Conservation (phyloP, 257 asterid species). For the Fraxinus quadrangulata region DNA sequence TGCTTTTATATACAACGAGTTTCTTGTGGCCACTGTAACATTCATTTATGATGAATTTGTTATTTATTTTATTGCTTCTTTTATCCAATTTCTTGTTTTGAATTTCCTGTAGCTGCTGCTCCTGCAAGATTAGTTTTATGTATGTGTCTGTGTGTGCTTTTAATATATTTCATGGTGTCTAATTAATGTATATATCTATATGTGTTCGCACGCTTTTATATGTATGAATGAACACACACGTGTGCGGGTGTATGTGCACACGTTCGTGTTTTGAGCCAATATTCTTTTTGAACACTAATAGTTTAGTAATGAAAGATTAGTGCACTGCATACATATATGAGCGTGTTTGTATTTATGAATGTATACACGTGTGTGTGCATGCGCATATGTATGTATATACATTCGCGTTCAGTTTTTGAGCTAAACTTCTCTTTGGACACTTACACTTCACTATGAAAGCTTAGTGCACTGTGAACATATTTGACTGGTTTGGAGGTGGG, state of each 20-base stretch:
- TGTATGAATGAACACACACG: neutral
- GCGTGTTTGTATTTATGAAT: neutral
- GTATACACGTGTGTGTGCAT: neutral
- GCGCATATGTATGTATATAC: neutral
- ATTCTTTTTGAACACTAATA: too few species aligned
- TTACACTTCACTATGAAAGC: neutral
- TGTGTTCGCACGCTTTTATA: neutral
- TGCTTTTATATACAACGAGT: neutral
- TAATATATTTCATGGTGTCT: neutral
- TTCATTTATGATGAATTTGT: too few species aligned
- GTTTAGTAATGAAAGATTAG: too few species aligned
- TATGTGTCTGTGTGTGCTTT: too few species aligned
- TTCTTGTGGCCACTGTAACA: neutral
- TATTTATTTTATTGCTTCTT: neutral
- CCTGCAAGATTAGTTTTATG: neutral
- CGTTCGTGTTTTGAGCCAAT: too few species aligned
- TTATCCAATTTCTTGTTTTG: neutral
- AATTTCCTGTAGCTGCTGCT: neutral
- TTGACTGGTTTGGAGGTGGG: neutral
- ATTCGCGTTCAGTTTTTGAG: neutral
- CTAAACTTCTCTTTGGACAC: too few species aligned
- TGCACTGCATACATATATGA: too few species aligned
- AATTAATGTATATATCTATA: neutral
- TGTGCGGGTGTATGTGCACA: too few species aligned
- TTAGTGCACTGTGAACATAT: neutral